Evolutionary conservation across 352 stramenopile species (phyloP), one percentile per base, ranked within the genome.

Genomic region (Elongisporangium anandrum): DNA sequence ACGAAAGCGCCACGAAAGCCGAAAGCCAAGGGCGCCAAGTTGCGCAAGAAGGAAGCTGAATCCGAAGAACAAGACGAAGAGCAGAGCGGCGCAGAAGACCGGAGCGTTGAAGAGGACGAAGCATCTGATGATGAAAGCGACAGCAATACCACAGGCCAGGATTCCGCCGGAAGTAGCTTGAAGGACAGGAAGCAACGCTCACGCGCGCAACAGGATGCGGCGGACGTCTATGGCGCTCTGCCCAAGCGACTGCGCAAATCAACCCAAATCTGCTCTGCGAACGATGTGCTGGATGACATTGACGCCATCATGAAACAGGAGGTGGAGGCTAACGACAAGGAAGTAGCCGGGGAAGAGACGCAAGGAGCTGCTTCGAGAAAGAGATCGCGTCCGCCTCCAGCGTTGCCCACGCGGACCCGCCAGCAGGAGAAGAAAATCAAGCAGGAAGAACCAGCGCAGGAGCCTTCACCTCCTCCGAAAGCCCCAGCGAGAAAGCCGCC

Each of bases 231-330:
- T 58, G 76, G 58, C 23, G 63, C 79, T 39, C 45, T 85, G 12
- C 62, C 68, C 13, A 45, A 59, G 0, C 52, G 61, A 26, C n/a
- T 73, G 29, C 64, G 54, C 2, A 59, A 21, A 19, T 54, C 49
- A 15, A 79, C 70, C 23, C 63, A 83, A 57, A 71, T 81, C n/a
- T 73, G 63, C 48, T 70, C 65, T 15, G 72, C 66, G 0, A 66
- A 77, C 20, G 72, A 87, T 34, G 54, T 85, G 20, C 20, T 85
- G 29, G 68, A 65, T 2, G 69, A 73, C 63, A 59, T 87, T 26
- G 75, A 81, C 49, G 66, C 65, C 10, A 72, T 87, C 51, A 72
- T 85, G 50, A 66, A 74, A 22, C 49, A 59, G 15, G 71, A 79
- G 26, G 65, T 69, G 1, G 67, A 73, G 8, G 61, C 61, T 3